These are phyloP conservation scores for Fusarium domesticum DNA, from an alignment of 2,329 filamentous ascomycete species.

Conservation along the genomic window DNA sequence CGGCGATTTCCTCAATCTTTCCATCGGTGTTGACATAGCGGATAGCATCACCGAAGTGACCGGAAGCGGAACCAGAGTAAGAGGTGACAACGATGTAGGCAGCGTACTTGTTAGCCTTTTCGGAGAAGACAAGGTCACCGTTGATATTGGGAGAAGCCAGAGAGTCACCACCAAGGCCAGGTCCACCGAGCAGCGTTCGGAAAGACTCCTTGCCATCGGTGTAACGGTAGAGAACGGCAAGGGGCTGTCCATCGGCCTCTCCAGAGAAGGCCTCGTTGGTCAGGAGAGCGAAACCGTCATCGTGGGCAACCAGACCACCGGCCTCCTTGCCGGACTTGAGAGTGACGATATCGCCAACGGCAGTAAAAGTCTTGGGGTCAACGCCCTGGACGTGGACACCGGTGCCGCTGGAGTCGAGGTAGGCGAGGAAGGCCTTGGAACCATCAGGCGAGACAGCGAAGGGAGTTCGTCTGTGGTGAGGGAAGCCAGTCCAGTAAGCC, in stretches of 20 bases:
- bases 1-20: conserved; percentile 47
- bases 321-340: conserved; percentile 56
- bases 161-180: conserved; percentile 48
- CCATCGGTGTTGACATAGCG: conserved; percentile 48
- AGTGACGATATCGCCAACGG: conserved; percentile 50
- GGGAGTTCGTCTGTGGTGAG: conserved; percentile 60
- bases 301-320: conserved; percentile 59
- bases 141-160: conserved; percentile 58
- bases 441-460: conserved; percentile 61
- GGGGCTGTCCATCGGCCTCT: conserved; percentile 49
- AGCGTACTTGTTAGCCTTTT: conserved; percentile 53
- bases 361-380: conserved; percentile 51
- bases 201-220: conserved; percentile 53
- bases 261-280: conserved; percentile 55
- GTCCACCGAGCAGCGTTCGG: conserved; percentile 59
- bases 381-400: conserved; percentile 58
- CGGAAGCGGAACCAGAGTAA: conserved; percentile 51
- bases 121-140: conserved; percentile 60
- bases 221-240: conserved; percentile 59
- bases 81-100: conserved; percentile 61
- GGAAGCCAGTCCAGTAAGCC: conserved; percentile 59
- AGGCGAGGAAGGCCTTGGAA: conserved; percentile 57
- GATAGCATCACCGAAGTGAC: conserved; percentile 56
- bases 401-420: conserved; percentile 54
- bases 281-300: conserved; percentile 62